Evolutionary conservation across 495 filamentous ascomycete genomes (phyloP).

Genomic region (Chaetomium cochliodes): DNA sequence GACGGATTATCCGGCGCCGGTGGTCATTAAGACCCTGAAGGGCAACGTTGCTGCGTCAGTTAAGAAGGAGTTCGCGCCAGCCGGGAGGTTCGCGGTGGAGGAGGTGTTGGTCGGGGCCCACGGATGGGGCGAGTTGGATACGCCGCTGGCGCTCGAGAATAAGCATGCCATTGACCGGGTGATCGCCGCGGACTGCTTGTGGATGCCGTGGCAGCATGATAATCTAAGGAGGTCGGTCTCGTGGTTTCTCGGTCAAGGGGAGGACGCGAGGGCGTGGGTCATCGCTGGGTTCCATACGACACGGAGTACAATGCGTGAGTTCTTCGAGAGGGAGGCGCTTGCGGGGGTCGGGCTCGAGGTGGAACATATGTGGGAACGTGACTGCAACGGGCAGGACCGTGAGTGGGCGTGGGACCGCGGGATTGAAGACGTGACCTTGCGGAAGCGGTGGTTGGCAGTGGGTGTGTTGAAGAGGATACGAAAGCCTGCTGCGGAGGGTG

Average conservation of each 20-base stretch:
- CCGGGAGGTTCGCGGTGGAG: slow-evolving; percentile 22
- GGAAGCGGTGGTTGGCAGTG: slow-evolving; percentile 78
- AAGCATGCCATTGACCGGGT: slow-evolving; percentile 62
- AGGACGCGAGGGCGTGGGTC: slow-evolving; percentile 59
- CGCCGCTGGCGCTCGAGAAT: slow-evolving; percentile 53
- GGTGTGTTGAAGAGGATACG: slow-evolving; percentile 51
- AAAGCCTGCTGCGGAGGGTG: neutral
- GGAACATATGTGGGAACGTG: slow-evolving; percentile 71
- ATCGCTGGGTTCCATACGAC: slow-evolving; percentile 86
- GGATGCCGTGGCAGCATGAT: slow-evolving; percentile 77
- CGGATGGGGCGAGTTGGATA: slow-evolving; percentile 65
- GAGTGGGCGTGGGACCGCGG: slow-evolving; percentile 64
- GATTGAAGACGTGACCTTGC: slow-evolving; percentile 61
- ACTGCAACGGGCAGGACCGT: slow-evolving; percentile 65
- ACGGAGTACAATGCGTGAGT: slow-evolving; percentile 63
- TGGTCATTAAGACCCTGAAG: slow-evolving; percentile 59
- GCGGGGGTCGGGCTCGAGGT: slow-evolving; percentile 59
- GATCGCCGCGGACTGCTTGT: slow-evolving; percentile 79
- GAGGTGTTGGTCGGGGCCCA: slow-evolving; percentile 59
- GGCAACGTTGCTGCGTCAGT: slow-evolving; percentile 54
- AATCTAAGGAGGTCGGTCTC: slow-evolving; percentile 67
- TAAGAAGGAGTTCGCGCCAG: slow-evolving; percentile 26
- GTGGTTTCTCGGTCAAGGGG: slow-evolving; percentile 61
- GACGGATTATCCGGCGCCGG: slow-evolving; percentile 73
- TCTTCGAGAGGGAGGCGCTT: slow-evolving; percentile 64